A percentile compares a stretch with the other conserved stretches of the same genome.
Conservation (phyloP, 495 filamentous ascomycete genomes). For the Talaromyces ruber region DNA sequence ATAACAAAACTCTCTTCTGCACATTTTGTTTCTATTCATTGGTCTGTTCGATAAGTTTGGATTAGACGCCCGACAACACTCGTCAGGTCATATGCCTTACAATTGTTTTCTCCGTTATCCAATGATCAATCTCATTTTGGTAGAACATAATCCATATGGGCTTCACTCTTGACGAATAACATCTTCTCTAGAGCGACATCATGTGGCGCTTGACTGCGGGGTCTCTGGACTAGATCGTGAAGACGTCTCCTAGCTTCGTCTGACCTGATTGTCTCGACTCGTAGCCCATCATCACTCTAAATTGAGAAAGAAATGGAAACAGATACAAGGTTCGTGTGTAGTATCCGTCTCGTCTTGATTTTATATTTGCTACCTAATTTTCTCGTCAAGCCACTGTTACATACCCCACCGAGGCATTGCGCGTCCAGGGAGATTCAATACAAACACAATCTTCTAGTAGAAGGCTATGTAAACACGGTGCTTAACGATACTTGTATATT, state of each 20-base stretch:
- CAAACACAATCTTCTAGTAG: neutral
- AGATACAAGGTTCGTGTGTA: neutral
- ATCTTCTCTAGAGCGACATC: neutral
- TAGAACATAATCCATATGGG: neutral
- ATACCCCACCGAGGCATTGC: neutral
- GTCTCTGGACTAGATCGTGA: neutral
- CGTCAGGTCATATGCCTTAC: neutral
- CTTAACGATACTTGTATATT: neutral
- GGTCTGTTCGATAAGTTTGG: neutral
- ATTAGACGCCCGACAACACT: neutral
- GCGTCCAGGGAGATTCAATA: neutral
- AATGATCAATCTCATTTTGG: neutral
- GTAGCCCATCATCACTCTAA: neutral
- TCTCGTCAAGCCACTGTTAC: neutral
- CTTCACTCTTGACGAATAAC: neutral
- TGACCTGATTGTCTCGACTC: neutral
- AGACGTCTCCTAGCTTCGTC: neutral
- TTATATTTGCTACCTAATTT: neutral
- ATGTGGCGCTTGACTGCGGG: neutral
- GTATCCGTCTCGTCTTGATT: neutral
- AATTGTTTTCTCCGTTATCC: neutral
- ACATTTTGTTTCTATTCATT: neutral
- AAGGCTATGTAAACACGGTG: neutral
- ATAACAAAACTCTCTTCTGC: neutral
- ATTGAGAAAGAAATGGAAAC: neutral